A percentile compares a stretch with the other conserved stretches of the same genome.
These are phyloP conservation scores for Penicillium occitanis DNA, from an alignment of 2,329 filamentous ascomycete genomes.

Conservation along the genomic window DNA sequence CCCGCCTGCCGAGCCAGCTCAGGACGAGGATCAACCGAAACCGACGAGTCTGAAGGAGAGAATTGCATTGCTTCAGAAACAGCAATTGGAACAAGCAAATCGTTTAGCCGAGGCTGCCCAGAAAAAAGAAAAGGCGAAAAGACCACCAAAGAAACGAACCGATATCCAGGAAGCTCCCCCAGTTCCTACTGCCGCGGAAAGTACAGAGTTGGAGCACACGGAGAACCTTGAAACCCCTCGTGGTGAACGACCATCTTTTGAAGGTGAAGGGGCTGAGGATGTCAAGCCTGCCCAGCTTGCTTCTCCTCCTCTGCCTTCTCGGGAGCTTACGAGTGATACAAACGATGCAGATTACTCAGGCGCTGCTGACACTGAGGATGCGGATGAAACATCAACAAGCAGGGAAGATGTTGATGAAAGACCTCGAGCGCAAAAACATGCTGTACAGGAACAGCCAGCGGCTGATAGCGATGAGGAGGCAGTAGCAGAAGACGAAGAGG, in stretches of 20 bases:
- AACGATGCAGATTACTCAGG: constrained; percentile 67
- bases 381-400: constrained; percentile 63
- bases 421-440: constrained; percentile 23
- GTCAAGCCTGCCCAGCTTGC: constrained; percentile 27
- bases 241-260: constrained; percentile 34
- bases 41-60: constrained; percentile 91
- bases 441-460: constrained; percentile 48
- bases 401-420: constrained; percentile 72
- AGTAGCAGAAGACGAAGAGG: constrained; percentile 55
- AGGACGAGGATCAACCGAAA: constrained; percentile 79
- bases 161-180: constrained; percentile 46
- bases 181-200: constrained; percentile 25
- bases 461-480: constrained; percentile 40
- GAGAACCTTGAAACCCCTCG: constrained; percentile 36
- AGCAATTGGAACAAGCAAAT: constrained; percentile 85
- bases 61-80: constrained; percentile 89
- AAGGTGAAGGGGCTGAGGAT: constrained; percentile 29
- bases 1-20: constrained; percentile 46
- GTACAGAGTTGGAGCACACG: constrained; percentile 30
- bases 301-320: constrained; percentile 42
- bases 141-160: constrained; percentile 63
- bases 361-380: constrained; percentile 63
- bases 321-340: constrained; percentile 60
- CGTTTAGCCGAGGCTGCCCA: constrained; percentile 73
- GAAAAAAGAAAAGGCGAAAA: constrained; percentile 87